These are phyloP conservation scores for Salvia hispanica DNA, from an alignment of 257 asterid species.

Conservation along the genomic window DNA sequence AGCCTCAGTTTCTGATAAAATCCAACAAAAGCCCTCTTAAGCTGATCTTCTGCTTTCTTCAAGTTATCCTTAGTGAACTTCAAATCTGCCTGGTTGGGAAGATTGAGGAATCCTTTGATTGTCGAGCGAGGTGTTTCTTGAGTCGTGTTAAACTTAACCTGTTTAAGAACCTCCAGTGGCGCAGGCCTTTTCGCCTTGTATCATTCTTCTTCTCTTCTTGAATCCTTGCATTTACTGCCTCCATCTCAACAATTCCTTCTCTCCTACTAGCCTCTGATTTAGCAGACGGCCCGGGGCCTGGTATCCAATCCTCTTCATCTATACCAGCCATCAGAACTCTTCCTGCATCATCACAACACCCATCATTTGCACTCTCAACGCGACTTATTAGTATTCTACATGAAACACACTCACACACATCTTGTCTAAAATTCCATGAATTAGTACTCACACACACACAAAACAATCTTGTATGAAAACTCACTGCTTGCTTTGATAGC, in stretches of 20 bases:
- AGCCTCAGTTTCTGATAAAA: conserved; percentile 54
- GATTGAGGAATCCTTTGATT: conserved; percentile 43
- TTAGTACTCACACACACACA: too few species aligned
- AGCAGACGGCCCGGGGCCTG: background rate
- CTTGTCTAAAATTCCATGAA: too few species aligned
- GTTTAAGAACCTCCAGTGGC: conserved; percentile 41
- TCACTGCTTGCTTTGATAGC: conserved; percentile 41
- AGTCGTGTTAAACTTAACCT: conserved; percentile 42
- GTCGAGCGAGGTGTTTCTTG: conserved; percentile 48
- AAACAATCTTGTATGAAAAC: conserved; percentile 8
- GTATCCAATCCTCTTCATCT: conserved; percentile 37
- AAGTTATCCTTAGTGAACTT: conserved; percentile 49
- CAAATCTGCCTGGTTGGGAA: conserved; percentile 39
- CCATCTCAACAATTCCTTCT: conserved; percentile 15
- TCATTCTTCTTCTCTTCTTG: too few species aligned
- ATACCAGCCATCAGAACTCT: conserved; percentile 38
- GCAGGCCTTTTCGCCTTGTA: conserved; percentile 30
- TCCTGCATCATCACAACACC: conserved; percentile 25
- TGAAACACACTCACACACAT: too few species aligned
- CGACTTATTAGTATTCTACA: too few species aligned
- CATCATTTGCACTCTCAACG: background rate
- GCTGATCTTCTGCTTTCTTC: conserved; percentile 48
- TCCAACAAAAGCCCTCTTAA: conserved; percentile 49
- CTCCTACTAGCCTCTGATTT: conserved; percentile 21
- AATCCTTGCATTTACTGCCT: too few species aligned